Percentiles rank a stretch among this genome's conserved stretches.
phyloP scores from a whole-genome alignment of 2,329 filamentous ascomycete genomes.

The Hypocreales sp. region DNA sequence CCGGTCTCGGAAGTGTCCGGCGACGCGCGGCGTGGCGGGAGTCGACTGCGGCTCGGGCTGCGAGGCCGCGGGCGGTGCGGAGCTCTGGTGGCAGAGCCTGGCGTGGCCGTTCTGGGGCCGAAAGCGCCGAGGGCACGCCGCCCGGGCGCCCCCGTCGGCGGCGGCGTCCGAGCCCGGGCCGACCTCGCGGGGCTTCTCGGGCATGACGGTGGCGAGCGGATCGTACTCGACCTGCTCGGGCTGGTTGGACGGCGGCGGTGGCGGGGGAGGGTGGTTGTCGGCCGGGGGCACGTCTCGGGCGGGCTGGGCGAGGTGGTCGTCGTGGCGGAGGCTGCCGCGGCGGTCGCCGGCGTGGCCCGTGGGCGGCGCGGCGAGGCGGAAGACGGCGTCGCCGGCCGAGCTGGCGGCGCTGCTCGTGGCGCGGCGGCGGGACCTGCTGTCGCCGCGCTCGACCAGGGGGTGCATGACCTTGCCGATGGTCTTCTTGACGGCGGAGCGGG shows the following conservation, averaged over 20 bases:
- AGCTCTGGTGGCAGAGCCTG: constrained; percentile 12
- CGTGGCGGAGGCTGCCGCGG: constrained; percentile 35
- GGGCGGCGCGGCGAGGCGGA: constrained; percentile 29
- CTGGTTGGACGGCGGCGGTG: constrained; percentile 10
- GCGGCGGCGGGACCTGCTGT: constrained; percentile 36
- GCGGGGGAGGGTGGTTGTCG: constrained; percentile 10
- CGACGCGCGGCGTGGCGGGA: constrained; percentile 20
- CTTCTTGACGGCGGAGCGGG: constrained; percentile 63
- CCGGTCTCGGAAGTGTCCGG: constrained; percentile 18
- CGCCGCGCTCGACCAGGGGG: constrained; percentile 39
- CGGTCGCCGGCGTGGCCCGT: constrained; percentile 35
- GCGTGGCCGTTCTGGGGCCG: constrained; percentile 29
- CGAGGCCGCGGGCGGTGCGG: no score
- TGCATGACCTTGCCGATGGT: constrained; percentile 48
- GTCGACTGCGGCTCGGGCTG: constrained; percentile 16
- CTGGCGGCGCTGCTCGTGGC: constrained; percentile 49
- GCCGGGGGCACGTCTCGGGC: constrained; percentile 15
- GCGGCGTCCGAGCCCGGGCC: not conserved
- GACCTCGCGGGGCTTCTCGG: constrained; percentile 5
- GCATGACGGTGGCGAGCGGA: constrained; percentile 22
- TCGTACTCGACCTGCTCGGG: constrained; percentile 18
- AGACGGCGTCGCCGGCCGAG: constrained; percentile 40
- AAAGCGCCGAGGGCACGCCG: constrained; percentile 9
- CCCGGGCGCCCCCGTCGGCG: not conserved
- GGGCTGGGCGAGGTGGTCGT: constrained; percentile 35